Evolutionary conservation across 352 stramenopile genomes (phyloP), one percentile per base, ranked within the genome.

Genomic region (Phytophthora ohioensis): DNA sequence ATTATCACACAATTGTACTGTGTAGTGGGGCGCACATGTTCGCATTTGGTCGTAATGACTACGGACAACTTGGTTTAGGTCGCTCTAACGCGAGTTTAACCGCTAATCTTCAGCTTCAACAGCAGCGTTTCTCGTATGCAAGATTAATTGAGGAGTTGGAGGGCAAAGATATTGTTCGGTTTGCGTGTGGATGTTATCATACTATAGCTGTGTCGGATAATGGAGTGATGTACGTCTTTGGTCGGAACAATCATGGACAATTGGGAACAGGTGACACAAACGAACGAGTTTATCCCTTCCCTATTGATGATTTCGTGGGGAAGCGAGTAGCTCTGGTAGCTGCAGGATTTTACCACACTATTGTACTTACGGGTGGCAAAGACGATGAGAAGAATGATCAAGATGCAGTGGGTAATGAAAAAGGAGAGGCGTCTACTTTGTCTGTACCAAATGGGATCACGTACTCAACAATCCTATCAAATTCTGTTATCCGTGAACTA

Each of bases 221-320:
- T n/a, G 91, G 92, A 10, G 78, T 97, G 39, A 62, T 98, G 38
- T 98, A 94, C 64, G 94, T 98, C 0, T 98, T 97, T 75, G 94
- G 94, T 5, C 75, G 93, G n/a, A 98, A 98, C 62, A 98, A 98
- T 54, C 94, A 98, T 47, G 95, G 95, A 0, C 94, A 98, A 73
- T 69, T 98, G 1, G 94, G 93, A 6, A 98, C 91, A 0, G 93
- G 93, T 0, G 94, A 98, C 57, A 94, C 88, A 1, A 94, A 79
- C 27, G 94, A 98, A 67, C 86, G 91, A 3, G 32, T 97, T 13
- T 92, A 84, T 64, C 93, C 93, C 1, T 94, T 87, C 30, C 81
- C 91, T 8, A 87, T 98, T 39, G 91, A 97, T 57, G 83, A 91
- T 32, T 98, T 98, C 67, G 71, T 97, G 5, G 94, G 91, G 0